A percentile compares a stretch with the other conserved stretches of the same genome.
phyloP scores from a whole-genome alignment of 257 asterid species.

The Catharanthus roseus region DNA sequence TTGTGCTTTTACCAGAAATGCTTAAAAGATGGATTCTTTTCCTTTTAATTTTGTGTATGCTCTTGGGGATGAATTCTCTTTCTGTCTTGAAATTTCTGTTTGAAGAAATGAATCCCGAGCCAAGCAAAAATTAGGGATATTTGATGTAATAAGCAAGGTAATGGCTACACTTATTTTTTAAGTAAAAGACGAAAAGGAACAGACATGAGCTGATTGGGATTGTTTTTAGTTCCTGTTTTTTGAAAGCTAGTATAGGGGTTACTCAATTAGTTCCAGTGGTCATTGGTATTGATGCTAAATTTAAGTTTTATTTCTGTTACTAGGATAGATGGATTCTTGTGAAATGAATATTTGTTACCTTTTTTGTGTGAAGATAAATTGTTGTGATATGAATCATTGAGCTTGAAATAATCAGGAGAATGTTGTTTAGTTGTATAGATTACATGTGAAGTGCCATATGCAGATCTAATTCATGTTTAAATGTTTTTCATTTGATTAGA shows the following conservation, averaged over 20 bases:
- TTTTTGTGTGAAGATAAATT: background rate
- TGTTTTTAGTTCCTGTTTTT: background rate
- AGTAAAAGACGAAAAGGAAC: background rate
- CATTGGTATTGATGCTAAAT: background rate
- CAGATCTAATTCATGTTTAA: background rate
- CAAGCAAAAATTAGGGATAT: background rate
- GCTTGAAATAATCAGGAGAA: no score
- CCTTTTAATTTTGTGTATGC: background rate
- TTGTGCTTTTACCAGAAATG: background rate
- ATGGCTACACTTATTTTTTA: background rate
- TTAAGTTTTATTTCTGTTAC: background rate
- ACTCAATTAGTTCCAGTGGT: background rate
- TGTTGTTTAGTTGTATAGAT: background rate
- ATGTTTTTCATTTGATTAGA: conserved; percentile 21
- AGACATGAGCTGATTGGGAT: background rate
- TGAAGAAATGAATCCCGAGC: background rate
- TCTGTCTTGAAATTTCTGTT: background rate
- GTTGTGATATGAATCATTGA: background rate
- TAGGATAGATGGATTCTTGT: background rate
- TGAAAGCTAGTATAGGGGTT: background rate
- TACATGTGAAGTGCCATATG: background rate
- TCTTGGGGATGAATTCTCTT: background rate
- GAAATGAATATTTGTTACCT: background rate
- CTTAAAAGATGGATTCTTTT: background rate
- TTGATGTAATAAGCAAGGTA: background rate